These are phyloP conservation scores for Pisolithus tinctorius DNA, from an alignment of 768 basidiomycete genomes.

Conservation along the genomic window DNA sequence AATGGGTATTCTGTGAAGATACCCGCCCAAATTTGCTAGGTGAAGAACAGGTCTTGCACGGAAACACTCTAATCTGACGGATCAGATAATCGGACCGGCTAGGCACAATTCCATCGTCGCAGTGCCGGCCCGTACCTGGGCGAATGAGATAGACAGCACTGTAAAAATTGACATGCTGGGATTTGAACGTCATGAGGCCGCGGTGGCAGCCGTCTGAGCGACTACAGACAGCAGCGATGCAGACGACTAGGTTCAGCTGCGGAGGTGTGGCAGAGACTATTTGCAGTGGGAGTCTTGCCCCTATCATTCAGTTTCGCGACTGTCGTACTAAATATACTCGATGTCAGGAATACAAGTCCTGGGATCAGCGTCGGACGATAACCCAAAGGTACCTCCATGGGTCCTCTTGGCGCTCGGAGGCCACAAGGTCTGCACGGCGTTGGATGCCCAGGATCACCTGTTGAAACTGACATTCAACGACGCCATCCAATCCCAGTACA, in stretches of 20 bases:
- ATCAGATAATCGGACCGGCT: too few relatives aligned
- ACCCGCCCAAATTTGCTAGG: too few relatives aligned
- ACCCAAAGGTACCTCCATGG: slow-evolving; percentile 36
- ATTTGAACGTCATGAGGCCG: slow-evolving; percentile 32
- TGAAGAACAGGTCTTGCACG: too few relatives aligned
- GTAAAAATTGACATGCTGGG: slow-evolving; percentile 13
- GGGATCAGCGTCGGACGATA: neutral
- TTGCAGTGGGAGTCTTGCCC: slow-evolving; percentile 33
- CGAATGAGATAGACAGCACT: slow-evolving; percentile 1
- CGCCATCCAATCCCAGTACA: slow-evolving; percentile 23
- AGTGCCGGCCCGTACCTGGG: too few relatives aligned
- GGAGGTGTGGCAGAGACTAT: slow-evolving; percentile 31
- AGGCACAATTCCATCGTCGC: too few relatives aligned
- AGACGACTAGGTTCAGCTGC: slow-evolving; percentile 13
- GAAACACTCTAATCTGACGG: too few relatives aligned
- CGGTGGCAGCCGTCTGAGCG: slow-evolving; percentile 36
- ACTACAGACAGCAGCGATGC: slow-evolving; percentile 16
- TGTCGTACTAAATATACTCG: slow-evolving; percentile 21
- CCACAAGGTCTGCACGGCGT: slow-evolving; percentile 41
- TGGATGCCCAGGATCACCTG: too few relatives aligned
- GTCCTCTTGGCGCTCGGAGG: slow-evolving; percentile 43
- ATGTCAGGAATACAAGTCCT: neutral
- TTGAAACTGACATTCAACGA: slow-evolving; percentile 36
- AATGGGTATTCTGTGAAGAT: too few relatives aligned
- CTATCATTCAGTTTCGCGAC: slow-evolving; percentile 22